Evolutionary conservation across 2,329 filamentous ascomycete genomes (phyloP), one percentile per base, ranked within the genome.

Genomic region (Aspergillus amoenus): DNA sequence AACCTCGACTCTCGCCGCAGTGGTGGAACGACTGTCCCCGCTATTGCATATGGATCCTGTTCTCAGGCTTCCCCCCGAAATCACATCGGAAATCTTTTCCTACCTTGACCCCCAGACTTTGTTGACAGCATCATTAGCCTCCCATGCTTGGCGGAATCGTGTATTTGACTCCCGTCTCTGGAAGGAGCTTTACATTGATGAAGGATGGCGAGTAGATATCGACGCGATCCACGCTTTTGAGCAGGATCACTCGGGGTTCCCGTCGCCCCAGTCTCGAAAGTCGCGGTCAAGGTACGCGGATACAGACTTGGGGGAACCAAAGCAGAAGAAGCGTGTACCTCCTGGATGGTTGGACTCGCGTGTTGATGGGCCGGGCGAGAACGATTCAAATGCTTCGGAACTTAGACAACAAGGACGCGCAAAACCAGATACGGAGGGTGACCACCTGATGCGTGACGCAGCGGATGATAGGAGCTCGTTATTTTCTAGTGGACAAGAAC

Each of bases 31-130:
- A 61, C 79, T 96, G 17, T 89, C 88, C 61, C 90, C 92, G 4
- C 83, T 93, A 52, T 86, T 97, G 3, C 93, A 97, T 74, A 93
- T 97, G 76, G 91, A 99, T 75, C 96, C 96, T 54, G 86, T 96
- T 42, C 80, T 85, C 62, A 87, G 91, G 67, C 84, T 99, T 0
- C 94, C 94, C 0, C 86, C 90, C 24, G 94, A 99, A 73, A 89
- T 99, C 66, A 95, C 91, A 59, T 87, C 94, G 44, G 89, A 95
- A 68, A 88, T 97, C 44, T 87, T 99, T 43, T 88, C 89, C 15
- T 94, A 92, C 69, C 86, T 99, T 49, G 89, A 93, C 54, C 89
- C 92, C 1, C 73, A 86, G 27, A 94, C 92, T 0, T 81, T 99
- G 40, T 81, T 97, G 56, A 86, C 84, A 49, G 90, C 93, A 2